Evolutionary conservation across 2,329 filamentous ascomycete species (phyloP).

Genomic region (Cordyceps sp.): DNA sequence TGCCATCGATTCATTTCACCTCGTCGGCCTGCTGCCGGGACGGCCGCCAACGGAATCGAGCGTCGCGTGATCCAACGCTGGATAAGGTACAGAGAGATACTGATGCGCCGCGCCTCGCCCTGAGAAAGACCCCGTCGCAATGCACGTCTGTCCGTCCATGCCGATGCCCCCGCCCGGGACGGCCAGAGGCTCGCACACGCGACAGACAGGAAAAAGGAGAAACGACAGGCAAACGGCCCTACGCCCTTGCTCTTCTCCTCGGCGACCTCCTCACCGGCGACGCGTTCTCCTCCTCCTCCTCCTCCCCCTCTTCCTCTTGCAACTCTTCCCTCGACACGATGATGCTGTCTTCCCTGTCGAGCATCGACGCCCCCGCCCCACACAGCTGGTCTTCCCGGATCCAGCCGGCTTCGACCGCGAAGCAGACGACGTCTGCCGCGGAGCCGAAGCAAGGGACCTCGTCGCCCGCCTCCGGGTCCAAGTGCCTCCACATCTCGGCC

Average conservation of each 20-base stretch:
- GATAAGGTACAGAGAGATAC: too few relatives aligned
- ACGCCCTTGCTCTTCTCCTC: slow-evolving; percentile 2
- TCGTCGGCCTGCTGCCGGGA: too few relatives aligned
- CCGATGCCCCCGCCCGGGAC: too few relatives aligned
- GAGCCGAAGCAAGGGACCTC: slow-evolving; percentile 33
- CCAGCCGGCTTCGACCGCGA: slow-evolving; percentile 42
- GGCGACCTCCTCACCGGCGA: slow-evolving; percentile 10
- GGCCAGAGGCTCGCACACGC: too few relatives aligned
- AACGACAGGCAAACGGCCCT: background rate
- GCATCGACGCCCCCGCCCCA: slow-evolving; percentile 16
- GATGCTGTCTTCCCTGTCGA: slow-evolving; percentile 25
- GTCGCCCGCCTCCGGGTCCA: slow-evolving; percentile 32
- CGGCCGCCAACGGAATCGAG: too few relatives aligned
- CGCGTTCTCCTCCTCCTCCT: slow-evolving; percentile 9
- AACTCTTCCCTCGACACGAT: slow-evolving; percentile 16
- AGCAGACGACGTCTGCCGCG: slow-evolving; percentile 38
- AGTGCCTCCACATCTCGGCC: slow-evolving; percentile 33
- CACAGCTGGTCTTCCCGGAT: slow-evolving; percentile 33
- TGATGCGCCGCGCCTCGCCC: too few relatives aligned
- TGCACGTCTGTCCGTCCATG: too few relatives aligned
- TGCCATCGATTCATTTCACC: too few relatives aligned
- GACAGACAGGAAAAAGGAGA: background rate
- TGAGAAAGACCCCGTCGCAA: too few relatives aligned
- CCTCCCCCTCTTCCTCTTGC: slow-evolving; percentile 6
- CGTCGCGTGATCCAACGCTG: too few relatives aligned